Base-by-base conservation (phyloP, 2,329 filamentous ascomycete species). In the Zymoseptoria crescenta region DNA sequence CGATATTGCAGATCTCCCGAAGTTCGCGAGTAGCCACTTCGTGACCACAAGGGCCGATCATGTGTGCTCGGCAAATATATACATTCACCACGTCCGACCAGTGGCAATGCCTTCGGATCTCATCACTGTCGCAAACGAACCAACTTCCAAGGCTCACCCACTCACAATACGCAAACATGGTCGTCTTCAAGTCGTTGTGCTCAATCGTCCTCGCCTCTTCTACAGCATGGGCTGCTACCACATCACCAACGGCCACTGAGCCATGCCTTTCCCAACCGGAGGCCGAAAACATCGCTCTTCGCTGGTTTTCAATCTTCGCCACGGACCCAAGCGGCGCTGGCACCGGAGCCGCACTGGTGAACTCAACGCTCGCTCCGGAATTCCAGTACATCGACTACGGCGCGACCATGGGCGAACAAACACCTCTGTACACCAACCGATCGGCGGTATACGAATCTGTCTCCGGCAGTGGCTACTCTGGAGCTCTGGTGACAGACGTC, bases 281-380 rank as follows among this genome's bases (percentile, higher is more conserved):
- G 28, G 56, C 59, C 4, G 49, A 56, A 6, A 59, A 59, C 45
- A 59, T 61, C 29, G 56, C 56, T 45, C 54, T 58, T 10, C 54
- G 59, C 29, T 61, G 56, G 59, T 53, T 61, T 13, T 49, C 54
- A 6, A 61, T 61, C 30, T 61, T 61, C 51, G 28, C 59, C 29
- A 61, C 59, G n/a, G 54, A 61, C n/a, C 45, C 30, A n/a, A n/a
- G 24, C 7, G 59, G 59, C 24, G 56, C 49, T 29, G 56, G 57
- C 1, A 61, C 59, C 7, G 59, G 59, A 29, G 50, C 54, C 19
- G 59, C 56, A 2, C 45, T 61, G 10, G 49, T 61, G 41, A 53
- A 61, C 30, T 52, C 45, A 6, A 61, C 56, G 3, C 29, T 61
- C 20, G 13, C 59, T 8, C 27, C 49, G 4, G 35, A 56, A 2